Conservation (phyloP, 2,329 filamentous ascomycete species). For the Cercospora sp. region DNA sequence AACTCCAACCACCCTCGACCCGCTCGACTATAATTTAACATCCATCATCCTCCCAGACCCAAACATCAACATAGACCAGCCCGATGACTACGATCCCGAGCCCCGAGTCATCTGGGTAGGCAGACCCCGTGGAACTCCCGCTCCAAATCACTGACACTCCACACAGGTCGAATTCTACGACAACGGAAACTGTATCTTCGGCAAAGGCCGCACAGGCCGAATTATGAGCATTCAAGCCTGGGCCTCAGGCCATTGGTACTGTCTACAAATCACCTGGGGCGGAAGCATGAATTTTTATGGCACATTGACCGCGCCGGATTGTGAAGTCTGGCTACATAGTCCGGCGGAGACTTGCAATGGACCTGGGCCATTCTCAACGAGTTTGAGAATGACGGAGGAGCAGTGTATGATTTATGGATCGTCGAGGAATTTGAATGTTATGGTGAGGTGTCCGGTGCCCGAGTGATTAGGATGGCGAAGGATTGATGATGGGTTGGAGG, state of each 20-base stretch:
- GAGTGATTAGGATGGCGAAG: too few relatives aligned
- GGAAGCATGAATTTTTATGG: neutral
- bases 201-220: neutral
- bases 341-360: neutral
- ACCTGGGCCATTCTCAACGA: neutral
- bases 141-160: too few relatives aligned
- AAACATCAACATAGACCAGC: neutral
- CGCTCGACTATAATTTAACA: neutral
- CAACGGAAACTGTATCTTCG: neutral
- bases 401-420: neutral
- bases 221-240: neutral
- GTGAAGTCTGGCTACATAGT: neutral
- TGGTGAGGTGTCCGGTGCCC: neutral
- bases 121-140: too few relatives aligned
- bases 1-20: neutral
- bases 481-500: too few relatives aligned
- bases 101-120: neutral
- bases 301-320: neutral
- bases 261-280: neutral
- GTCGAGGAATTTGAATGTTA: conserved; percentile 1
- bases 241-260: neutral
- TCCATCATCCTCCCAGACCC: neutral
- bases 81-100: neutral
- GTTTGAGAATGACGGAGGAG: neutral
- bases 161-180: conserved; percentile 1